A percentile compares a stretch with the other conserved stretches of the same genome.
phyloP scores from a whole-genome alignment of 2,329 filamentous ascomycete genomes.

The Hyphodiscus sp. region DNA sequence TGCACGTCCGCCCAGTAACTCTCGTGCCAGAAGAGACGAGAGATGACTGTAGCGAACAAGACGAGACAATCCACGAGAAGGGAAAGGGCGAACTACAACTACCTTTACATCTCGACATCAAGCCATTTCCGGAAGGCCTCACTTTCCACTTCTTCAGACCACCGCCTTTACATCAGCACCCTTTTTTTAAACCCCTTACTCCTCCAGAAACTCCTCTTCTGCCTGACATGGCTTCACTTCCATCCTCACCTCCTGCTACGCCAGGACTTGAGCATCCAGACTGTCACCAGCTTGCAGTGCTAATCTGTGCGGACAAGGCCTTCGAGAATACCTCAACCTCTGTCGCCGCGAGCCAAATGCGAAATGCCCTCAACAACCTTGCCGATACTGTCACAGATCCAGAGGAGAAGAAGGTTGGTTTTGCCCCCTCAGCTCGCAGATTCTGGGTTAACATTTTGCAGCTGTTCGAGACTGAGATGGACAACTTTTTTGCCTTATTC shows the following conservation, averaged over 20 bases:
- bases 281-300: conserved; percentile 19
- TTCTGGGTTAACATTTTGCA: conserved; percentile 30
- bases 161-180: not conserved
- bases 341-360: conserved; percentile 97
- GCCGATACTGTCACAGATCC: conserved; percentile 83
- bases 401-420: conserved; percentile 70
- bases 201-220: not conserved
- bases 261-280: conserved; percentile 6
- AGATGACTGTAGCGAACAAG: too few relatives aligned
- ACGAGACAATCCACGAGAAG: not conserved
- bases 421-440: not conserved
- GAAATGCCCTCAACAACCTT: conserved; percentile 90
- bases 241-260: not conserved
- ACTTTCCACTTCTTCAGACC: not conserved
- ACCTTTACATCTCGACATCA: conserved; percentile 2
- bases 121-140: not conserved
- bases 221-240: conserved; percentile 4
- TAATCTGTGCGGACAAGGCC: conserved; percentile 56
- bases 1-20: conserved; percentile 8
- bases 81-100: conserved; percentile 6
- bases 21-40: not conserved
- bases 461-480: conserved; percentile 99
- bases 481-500: conserved; percentile 99
- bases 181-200: not conserved
- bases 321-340: conserved; percentile 99